Conservation (phyloP, 768 basidiomycete genomes). For the Panus rudis region DNA sequence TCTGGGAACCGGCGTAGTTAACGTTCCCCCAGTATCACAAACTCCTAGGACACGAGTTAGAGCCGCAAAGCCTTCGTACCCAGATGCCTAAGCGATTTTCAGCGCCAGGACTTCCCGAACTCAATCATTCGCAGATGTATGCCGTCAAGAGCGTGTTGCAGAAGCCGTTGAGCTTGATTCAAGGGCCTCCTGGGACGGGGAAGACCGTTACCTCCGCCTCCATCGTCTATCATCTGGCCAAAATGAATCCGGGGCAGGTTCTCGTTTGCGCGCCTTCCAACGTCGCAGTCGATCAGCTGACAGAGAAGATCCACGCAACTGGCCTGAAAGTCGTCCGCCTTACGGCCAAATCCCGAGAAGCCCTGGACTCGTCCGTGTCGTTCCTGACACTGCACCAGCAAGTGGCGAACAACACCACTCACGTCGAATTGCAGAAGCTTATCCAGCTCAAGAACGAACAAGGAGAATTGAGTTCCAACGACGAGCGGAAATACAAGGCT, state of each 20-base stretch:
- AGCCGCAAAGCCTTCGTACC: slow-evolving; percentile 84
- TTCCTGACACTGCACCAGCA: slow-evolving; percentile 96
- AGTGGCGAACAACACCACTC: slow-evolving; percentile 93
- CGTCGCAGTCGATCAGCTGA: slow-evolving; percentile 97
- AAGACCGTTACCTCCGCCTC: slow-evolving; percentile 99
- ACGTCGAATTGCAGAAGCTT: slow-evolving; percentile 95
- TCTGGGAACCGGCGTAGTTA: neutral
- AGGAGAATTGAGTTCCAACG: slow-evolving; percentile 92
- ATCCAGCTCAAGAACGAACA: slow-evolving; percentile 98
- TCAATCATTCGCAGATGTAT: slow-evolving; percentile 99
- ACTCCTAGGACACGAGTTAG: slow-evolving; percentile 93
- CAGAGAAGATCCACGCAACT: slow-evolving; percentile 99
- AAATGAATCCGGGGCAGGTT: slow-evolving; percentile 99
- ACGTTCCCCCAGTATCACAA: slow-evolving; percentile 82
- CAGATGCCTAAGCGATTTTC: slow-evolving; percentile 98
- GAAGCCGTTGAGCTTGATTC: slow-evolving; percentile 95
- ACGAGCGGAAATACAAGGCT: slow-evolving; percentile 97
- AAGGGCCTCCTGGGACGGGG: slow-evolving; percentile 97
- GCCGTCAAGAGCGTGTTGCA: slow-evolving; percentile 98
- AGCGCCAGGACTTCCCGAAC: slow-evolving; percentile 92
- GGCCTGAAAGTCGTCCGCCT: slow-evolving; percentile 96
- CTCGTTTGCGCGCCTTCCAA: slow-evolving; percentile 98
- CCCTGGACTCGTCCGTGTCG: slow-evolving; percentile 89
- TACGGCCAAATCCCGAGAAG: slow-evolving; percentile 97
- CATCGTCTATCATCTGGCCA: slow-evolving; percentile 96